Evolutionary conservation across 2,329 filamentous ascomycete genomes (phyloP).

Genomic region (Bipolaris bicolor): DNA sequence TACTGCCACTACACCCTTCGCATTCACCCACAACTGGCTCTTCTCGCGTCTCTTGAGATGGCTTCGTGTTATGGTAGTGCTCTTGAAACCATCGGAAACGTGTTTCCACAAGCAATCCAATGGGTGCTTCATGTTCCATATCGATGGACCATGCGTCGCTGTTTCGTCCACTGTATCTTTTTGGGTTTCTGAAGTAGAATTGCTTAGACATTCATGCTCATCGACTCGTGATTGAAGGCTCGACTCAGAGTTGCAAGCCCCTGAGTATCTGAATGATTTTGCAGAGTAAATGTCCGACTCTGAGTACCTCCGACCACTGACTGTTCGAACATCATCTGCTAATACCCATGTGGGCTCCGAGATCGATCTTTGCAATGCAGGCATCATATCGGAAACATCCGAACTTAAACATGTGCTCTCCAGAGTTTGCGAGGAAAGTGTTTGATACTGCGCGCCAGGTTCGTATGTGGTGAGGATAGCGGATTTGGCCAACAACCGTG

Average conservation of each 20-base stretch:
- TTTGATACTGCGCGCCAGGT: constrained; percentile 26
- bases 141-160: neutral
- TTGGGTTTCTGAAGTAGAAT: constrained; percentile 5
- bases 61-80: neutral
- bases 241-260: neutral
- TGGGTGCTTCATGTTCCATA: constrained; percentile 4
- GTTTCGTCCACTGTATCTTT: constrained; percentile 9
- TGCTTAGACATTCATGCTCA: constrained; percentile 1
- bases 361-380: constrained; percentile 1
- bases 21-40: constrained; percentile 14
- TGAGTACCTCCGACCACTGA: neutral
- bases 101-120: constrained; percentile 9
- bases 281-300: constrained; percentile 1
- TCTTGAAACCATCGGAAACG: neutral
- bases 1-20: constrained; percentile 22
- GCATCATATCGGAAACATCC: constrained; percentile 23
- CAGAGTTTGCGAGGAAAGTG: neutral
- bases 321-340: neutral
- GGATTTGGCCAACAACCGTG: constrained; percentile 34
- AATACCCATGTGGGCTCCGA: constrained; percentile 6
- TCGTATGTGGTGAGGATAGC: constrained; percentile 39
- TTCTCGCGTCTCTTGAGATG: constrained; percentile 2
- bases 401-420: constrained; percentile 27
- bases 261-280: constrained; percentile 1
- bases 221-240: constrained; percentile 11